Evolutionary conservation across 75 land plant species (phyloP).

Genomic region (Pseudotsuga menziesii): DNA sequence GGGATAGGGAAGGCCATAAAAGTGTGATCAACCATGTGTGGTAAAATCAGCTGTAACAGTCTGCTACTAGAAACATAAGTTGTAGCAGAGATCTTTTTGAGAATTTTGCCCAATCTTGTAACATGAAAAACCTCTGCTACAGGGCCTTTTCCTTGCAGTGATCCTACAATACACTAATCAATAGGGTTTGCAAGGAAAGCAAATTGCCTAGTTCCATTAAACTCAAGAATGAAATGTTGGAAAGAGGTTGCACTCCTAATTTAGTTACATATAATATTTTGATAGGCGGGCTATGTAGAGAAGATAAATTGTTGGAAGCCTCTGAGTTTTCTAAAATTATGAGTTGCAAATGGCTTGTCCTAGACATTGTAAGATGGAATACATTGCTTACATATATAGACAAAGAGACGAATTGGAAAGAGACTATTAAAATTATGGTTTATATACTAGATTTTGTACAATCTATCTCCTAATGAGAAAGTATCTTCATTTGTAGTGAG

Average conservation of each 20-base stretch:
- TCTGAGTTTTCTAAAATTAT: conserved; percentile 20
- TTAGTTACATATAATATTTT: conserved; percentile 32
- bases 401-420: not conserved
- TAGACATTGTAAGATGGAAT: conserved; percentile 36
- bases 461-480: not conserved
- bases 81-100: too few relatives aligned
- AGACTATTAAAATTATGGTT: conserved; percentile 1
- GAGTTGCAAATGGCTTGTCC: conserved; percentile 29
- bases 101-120: too few relatives aligned
- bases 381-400: conserved; percentile 19
- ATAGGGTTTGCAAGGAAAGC: conserved; percentile 46
- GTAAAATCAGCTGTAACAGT: too few relatives aligned
- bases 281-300: conserved; percentile 29
- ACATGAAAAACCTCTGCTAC: too few relatives aligned
- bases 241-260: conserved; percentile 37
- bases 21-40: too few relatives aligned
- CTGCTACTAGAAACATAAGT: too few relatives aligned
- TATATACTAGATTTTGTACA: not conserved
- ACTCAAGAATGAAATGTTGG: conserved; percentile 42
- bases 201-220: conserved; percentile 23
- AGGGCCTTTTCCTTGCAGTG: too few relatives aligned
- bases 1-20: too few relatives aligned
- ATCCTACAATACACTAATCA: conserved; percentile 49
- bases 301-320: conserved; percentile 32
- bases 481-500: not conserved